Evolutionary conservation across 1,284 basidiomycete species (phyloP).

Genomic region (Sutorius eximius): DNA sequence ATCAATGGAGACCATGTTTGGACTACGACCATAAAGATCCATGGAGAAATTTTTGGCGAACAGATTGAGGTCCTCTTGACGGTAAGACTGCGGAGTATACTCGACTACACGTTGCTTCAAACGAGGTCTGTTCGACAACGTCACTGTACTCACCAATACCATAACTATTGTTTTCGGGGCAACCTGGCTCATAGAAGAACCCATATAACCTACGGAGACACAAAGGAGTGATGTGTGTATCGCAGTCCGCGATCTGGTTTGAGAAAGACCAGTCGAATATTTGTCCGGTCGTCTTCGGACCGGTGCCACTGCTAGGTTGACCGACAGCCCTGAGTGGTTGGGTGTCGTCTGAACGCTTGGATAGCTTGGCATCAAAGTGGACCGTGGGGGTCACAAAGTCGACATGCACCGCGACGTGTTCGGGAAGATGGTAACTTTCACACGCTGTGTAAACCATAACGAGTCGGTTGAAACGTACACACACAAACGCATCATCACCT

Average conservation of each 20-base stretch:
- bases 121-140: neutral
- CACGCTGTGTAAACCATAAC: constrained; percentile 36
- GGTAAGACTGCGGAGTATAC: constrained; percentile 49
- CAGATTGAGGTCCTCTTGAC: constrained; percentile 44
- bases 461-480: neutral
- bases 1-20: constrained; percentile 43
- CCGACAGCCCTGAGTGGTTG: constrained; percentile 24
- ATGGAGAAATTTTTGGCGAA: constrained; percentile 42
- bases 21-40: constrained; percentile 37
- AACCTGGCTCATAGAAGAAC: constrained; percentile 42
- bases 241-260: constrained; percentile 39
- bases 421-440: constrained; percentile 45
- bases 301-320: constrained; percentile 30
- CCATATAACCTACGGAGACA: constrained; percentile 51
- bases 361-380: constrained; percentile 38
- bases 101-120: constrained; percentile 38
- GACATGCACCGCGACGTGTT: constrained; percentile 41
- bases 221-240: constrained; percentile 43
- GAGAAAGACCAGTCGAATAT: constrained; percentile 23
- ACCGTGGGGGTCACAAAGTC: constrained; percentile 50
- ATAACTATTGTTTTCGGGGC: constrained; percentile 45
- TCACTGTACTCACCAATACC: constrained; percentile 43
- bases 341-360: constrained; percentile 13
- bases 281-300: constrained; percentile 39
- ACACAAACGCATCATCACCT: constrained; percentile 1